phyloP scores from a whole-genome alignment of 1,139 yeast genomes.

The Magnusiomyces starmeri region DNA sequence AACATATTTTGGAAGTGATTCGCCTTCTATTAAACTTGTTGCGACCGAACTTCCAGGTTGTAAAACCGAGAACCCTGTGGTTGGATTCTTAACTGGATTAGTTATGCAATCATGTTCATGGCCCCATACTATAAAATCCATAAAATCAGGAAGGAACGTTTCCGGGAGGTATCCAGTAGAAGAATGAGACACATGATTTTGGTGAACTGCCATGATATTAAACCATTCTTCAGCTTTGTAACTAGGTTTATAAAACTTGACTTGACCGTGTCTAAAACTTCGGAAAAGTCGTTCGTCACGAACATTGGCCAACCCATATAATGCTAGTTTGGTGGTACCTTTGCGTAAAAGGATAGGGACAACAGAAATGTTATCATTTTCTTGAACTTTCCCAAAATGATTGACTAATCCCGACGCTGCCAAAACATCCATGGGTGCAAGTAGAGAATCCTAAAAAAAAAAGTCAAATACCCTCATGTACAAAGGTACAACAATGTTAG shows the following conservation, averaged over 20 bases:
- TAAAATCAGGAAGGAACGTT: constrained; percentile 66
- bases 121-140: constrained; percentile 89
- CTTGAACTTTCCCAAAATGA: constrained; percentile 78
- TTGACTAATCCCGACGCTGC: constrained; percentile 78
- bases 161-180: constrained; percentile 82
- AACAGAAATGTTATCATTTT: constrained; percentile 66
- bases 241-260: constrained; percentile 69
- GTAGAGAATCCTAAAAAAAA: constrained; percentile 36
- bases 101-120: constrained; percentile 96
- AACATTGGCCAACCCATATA: constrained; percentile 83
- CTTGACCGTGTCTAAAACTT: constrained; percentile 73
- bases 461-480: too few relatives aligned
- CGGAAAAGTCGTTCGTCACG: constrained; percentile 83
- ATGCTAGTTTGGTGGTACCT: constrained; percentile 72
- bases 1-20: constrained; percentile 56
- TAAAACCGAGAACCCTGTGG: constrained; percentile 66
- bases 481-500: not conserved
- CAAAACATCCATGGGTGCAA: constrained; percentile 84
- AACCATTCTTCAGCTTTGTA: constrained; percentile 58
- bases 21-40: constrained; percentile 83
- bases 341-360: constrained; percentile 78
- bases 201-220: constrained; percentile 84
- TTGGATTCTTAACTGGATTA: constrained; percentile 56
- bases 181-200: constrained; percentile 73
- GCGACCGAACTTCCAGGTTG: constrained; percentile 96